Base-by-base conservation (phyloP, 1,284 basidiomycete genomes). In the Crucibulum cyathiforme region DNA sequence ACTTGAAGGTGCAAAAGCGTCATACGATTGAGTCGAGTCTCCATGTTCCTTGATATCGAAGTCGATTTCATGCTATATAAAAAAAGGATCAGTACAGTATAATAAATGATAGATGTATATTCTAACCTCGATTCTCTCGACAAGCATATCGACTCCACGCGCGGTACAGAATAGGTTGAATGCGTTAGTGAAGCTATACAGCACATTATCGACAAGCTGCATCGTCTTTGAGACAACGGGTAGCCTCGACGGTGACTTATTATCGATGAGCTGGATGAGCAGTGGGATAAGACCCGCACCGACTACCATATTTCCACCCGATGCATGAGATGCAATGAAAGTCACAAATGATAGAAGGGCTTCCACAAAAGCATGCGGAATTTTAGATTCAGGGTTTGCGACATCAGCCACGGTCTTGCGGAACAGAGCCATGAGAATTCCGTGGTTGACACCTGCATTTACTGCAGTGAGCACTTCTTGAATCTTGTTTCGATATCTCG, bases 401-500 rank as follows among this genome's bases (percentile, higher is more conserved):
- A 94, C 86, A 62, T 94, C 92, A 24, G 83, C 73, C 12, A 94
- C 87, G 31, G 93, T 90, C 76, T 89, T 91, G 58, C 94, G 88
- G 61, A 98, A 81, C 49, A 96, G 80, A 24, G 91, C 89, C 90
- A 98, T 94, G 37, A 98, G 77, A 51, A 95, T 92, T 13, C 98
- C 98, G 72, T 99, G 98, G 70, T 95, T 98, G 61, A 98, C 95
- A 54, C 95, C 95, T 17, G 95, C 96, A 71, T 98, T 98, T 53
- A 98, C 87, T 1, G 96, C 90, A 13, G 91, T 90, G 47, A 98
- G 80, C 36, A 98, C 95, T 70, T 98, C 97, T 63, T 89, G 87
- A 41, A 94, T 85, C 72, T 91, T 94, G 63, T 80, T 82, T 58
- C 94, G 87, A 73, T 98, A 97, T 63, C 94, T 86, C 5, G 90